Evolutionary conservation across 768 basidiomycete species (phyloP), one percentile per base, ranked within the genome.

Genomic region (Tylopilus plumbeoviolaceoides): DNA sequence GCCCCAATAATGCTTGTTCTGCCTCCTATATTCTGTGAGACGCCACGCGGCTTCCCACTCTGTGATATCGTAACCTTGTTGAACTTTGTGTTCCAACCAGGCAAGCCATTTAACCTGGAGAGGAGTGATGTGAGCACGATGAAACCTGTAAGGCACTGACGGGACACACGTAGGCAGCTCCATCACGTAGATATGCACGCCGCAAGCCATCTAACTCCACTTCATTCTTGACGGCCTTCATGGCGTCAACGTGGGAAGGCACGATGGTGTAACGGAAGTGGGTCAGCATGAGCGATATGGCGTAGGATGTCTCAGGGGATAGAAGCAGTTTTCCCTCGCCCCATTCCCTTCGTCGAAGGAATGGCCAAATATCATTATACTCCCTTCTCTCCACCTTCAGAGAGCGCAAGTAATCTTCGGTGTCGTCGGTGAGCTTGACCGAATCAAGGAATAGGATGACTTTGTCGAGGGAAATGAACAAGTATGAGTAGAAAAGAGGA

Each of bases 31-130:
- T 70, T 89, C 84, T 0, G 84, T 87, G 51, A 97, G 73, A 48
- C 89, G 81, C 67, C 85, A 90, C 1, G 84, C 90, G 12, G 95
- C 94, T 64, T 95, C 91, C 74, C 88, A 97, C 70, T 98, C 95
- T 7, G 88, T 89, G 59, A 98, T 86, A 54, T 86, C 80, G 63
- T 88, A 89, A 46, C 87, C 87, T 53, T 86, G 79, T 10, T 73
- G 67, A 36, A 95, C 75, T 69, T 91, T 88, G 52, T 82, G 71
- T 51, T 98, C 93, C 2, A 99, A 75, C 92, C 93, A 95, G 1
- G 92, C 89, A 53, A 94, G 81, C 84, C 92, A 98, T 63, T 76
- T 78, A 41, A 83, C 80, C 83, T 85, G 59, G 21, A n/a, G 36
- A 44, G 35, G 46, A 42, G 53, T 45, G 27, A 35, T 55, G 55